These are phyloP conservation scores for Rhodotorula sp. DNA, from an alignment of 1,284 basidiomycete genomes.

Conservation along the genomic window DNA sequence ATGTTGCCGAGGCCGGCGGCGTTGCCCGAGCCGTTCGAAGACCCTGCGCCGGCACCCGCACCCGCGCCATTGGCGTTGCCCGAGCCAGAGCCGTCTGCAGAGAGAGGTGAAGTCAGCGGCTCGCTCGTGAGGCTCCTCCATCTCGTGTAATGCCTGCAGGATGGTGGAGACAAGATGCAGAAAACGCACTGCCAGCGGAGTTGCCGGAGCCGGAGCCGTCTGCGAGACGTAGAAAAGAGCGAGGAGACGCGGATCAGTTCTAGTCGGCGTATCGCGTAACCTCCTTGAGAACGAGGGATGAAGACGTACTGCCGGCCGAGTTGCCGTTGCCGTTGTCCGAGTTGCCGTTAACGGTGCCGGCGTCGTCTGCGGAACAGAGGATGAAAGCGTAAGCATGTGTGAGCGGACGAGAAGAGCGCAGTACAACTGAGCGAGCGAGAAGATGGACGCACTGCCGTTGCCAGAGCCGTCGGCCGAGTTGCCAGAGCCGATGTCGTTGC, in stretches of 20 bases:
- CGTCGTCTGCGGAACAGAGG: not conserved
- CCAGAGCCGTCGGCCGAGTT: not conserved
- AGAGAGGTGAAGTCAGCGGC: too few species aligned
- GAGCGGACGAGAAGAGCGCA: not conserved
- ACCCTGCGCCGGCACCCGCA: too few species aligned
- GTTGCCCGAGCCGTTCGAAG: too few species aligned
- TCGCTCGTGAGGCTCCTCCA: too few species aligned
- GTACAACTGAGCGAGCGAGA: too few species aligned
- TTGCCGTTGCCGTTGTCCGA: conserved; percentile 1
- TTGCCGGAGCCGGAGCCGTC: not conserved
- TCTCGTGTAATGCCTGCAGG: too few species aligned
- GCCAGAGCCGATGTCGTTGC: not conserved
- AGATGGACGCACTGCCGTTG: not conserved
- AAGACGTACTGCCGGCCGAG: not conserved
- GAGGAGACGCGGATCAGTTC: too few species aligned
- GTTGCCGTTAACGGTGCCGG: not conserved
- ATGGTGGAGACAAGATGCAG: too few species aligned
- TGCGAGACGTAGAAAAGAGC: not conserved
- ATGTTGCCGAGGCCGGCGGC: not conserved
- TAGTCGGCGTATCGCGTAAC: too few species aligned
- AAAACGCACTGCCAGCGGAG: not conserved
- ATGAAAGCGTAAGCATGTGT: not conserved
- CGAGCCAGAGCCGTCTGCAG: too few species aligned
- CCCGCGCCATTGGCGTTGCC: too few species aligned
- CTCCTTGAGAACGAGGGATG: not conserved